Base-by-base conservation (phyloP, 2,329 filamentous ascomycete species). In the Talaromyces islandicus region DNA sequence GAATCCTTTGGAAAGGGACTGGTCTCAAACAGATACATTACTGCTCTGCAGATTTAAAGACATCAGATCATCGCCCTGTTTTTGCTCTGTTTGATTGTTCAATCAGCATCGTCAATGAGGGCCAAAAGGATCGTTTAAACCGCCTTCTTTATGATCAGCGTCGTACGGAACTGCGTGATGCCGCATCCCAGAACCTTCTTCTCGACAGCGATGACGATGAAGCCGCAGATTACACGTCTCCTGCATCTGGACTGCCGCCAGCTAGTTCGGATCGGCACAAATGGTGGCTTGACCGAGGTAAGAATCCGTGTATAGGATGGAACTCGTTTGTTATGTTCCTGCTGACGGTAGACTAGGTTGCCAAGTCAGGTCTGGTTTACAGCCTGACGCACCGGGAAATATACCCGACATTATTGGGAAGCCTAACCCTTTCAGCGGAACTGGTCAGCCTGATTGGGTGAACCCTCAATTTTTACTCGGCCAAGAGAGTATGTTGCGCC, bases 41-140 rank as follows among this genome's bases (percentile, higher is more conserved):
- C 74, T 85, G 90, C 68, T 88, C 85, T 57, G 92, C 92, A 3
- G 87, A 91, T 30, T 80, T 99, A 38, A 85, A 83, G 12, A 96
- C 97, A 72, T 99, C 94, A 0, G 94, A 99, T 70, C 94, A 99
- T 73, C 85, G 92, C n/a, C 94, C 94, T 1, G 93, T 99, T 0
- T 97, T 91, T 75, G 92, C 91, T 12, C 86, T 86, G 0, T 99
- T 99, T 70, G 85, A 91, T 65, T 95, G 92, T 73, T 85, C 82
- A 1, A 88, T 97, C 57, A 92, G 81, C 65, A 86, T 94, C 51
- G 79, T 97, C 11, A 85, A 99, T 65, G 90, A 96, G 71, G 77
- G 75, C 25, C 78, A 82, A 57, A 91, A 90, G 65, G 88, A 92
- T 63, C 76, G 79, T 4, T 85, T 97, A 53, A 90, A 88, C 68